These are phyloP conservation scores for Apiospora koreana DNA, from an alignment of 2,329 filamentous ascomycete genomes.

Conservation along the genomic window DNA sequence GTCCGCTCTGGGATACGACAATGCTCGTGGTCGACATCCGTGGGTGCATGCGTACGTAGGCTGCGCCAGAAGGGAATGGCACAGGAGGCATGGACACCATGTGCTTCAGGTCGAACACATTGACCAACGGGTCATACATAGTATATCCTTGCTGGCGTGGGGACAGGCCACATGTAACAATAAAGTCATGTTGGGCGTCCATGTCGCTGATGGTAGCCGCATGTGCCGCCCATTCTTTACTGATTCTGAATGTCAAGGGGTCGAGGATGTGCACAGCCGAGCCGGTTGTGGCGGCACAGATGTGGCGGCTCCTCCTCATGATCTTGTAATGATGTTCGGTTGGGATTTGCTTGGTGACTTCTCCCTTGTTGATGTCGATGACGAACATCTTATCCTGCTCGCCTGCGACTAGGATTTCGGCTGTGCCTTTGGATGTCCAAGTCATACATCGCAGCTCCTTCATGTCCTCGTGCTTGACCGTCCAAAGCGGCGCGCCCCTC, in stretches of 20 bases:
- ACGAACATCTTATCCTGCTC: slow-evolving; percentile 85
- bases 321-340: slow-evolving; percentile 81
- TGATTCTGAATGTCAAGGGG: slow-evolving; percentile 71
- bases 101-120: slow-evolving; percentile 94
- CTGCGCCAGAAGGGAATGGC: slow-evolving; percentile 87
- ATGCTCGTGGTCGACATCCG: slow-evolving; percentile 94
- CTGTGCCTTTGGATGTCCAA: slow-evolving; percentile 83
- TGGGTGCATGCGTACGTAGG: slow-evolving; percentile 95
- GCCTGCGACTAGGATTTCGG: slow-evolving; percentile 84
- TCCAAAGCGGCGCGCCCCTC: slow-evolving; percentile 84
- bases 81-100: slow-evolving; percentile 86
- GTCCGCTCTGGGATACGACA: slow-evolving; percentile 86
- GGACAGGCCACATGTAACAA: slow-evolving; percentile 94
- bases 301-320: slow-evolving; percentile 88
- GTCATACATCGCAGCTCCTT: slow-evolving; percentile 91
- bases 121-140: slow-evolving; percentile 89
- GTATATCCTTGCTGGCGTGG: slow-evolving; percentile 76
- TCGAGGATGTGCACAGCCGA: slow-evolving; percentile 88
- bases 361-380: slow-evolving; percentile 69
- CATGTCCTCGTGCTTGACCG: slow-evolving; percentile 78
- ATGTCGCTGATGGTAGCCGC: slow-evolving; percentile 90
- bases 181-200: slow-evolving; percentile 93
- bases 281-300: slow-evolving; percentile 84
- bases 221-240: slow-evolving; percentile 91
- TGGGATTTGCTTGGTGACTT: slow-evolving; percentile 69